Evolutionary conservation across 129 eudicot species (phyloP).

Genomic region (Ambrosia trifida): DNA sequence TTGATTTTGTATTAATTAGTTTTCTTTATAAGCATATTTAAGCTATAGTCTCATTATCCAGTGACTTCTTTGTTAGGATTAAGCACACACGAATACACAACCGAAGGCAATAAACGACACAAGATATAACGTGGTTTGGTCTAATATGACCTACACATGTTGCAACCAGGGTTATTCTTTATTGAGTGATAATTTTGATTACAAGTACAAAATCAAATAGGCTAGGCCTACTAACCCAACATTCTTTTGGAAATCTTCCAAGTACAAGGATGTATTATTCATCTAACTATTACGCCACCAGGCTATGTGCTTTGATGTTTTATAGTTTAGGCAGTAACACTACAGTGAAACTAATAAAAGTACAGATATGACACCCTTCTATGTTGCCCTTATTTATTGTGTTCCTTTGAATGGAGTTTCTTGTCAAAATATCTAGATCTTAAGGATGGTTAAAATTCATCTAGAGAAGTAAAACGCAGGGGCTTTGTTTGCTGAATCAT

Average conservation of each 20-base stretch:
- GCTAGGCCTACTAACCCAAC: too few species aligned
- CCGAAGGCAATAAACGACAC: too few species aligned
- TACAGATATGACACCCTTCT: too few species aligned
- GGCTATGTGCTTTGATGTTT: slow-evolving; percentile 12
- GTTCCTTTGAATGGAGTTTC: background rate
- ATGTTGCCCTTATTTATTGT: background rate
- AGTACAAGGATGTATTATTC: slow-evolving; percentile 1
- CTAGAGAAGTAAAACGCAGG: slow-evolving; percentile 1
- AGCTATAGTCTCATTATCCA: slow-evolving; percentile 1
- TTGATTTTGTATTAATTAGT: slow-evolving; percentile 4
- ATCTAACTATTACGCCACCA: background rate
- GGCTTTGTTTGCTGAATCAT: slow-evolving; percentile 14
- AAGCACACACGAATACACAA: too few species aligned
- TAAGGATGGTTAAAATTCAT: background rate
- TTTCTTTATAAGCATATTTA: background rate
- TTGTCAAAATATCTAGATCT: slow-evolving; percentile 1
- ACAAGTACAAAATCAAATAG: too few species aligned
- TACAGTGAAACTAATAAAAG: background rate
- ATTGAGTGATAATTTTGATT: too few species aligned
- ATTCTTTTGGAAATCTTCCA: background rate
- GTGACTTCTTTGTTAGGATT: background rate
- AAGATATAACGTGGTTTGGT: too few species aligned
- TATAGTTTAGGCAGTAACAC: slow-evolving; percentile 17
- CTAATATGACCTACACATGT: too few species aligned
- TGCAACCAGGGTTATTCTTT: too few species aligned